Evolutionary conservation across 2,329 filamentous ascomycete species (phyloP).

Genomic region (Diplodia scrobiculata): DNA sequence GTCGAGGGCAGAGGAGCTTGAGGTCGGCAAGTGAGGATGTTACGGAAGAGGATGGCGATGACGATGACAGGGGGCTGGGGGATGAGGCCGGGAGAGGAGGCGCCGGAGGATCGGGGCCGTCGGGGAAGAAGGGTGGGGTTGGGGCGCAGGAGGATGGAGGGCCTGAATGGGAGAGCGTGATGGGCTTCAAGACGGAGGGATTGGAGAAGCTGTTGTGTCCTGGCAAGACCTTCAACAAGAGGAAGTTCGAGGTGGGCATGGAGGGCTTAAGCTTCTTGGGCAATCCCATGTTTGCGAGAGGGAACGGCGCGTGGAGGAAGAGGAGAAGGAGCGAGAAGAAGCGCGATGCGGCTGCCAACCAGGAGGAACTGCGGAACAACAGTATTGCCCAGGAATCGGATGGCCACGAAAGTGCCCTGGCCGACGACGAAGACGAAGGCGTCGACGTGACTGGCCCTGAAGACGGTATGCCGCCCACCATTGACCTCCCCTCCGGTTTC

Average conservation of each 20-base stretch:
- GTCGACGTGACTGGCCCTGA: conserved; percentile 31
- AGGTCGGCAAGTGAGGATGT: conserved; percentile 33
- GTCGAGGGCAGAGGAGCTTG: too few species aligned
- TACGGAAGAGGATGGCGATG: conserved; percentile 43
- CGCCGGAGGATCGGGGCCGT: conserved; percentile 28
- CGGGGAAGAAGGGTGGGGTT: conserved; percentile 30
- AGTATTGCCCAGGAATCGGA: not conserved
- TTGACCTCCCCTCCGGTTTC: conserved; percentile 43
- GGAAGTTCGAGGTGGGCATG: conserved; percentile 46
- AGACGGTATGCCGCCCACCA: conserved; percentile 32
- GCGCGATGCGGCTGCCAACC: conserved; percentile 24
- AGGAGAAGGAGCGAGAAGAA: conserved; percentile 34
- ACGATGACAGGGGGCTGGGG: conserved; percentile 37
- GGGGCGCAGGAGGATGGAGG: conserved; percentile 37
- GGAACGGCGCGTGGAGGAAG: conserved; percentile 48
- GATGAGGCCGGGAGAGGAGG: conserved; percentile 28
- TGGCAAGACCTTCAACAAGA: conserved; percentile 44
- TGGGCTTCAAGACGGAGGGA: conserved; percentile 46
- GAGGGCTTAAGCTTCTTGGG: conserved; percentile 47
- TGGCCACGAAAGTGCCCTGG: conserved; percentile 2
- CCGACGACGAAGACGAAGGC: conserved; percentile 31
- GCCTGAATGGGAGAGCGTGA: conserved; percentile 44
- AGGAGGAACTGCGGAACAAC: not conserved
- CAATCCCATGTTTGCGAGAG: conserved; percentile 48
- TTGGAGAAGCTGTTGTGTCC: conserved; percentile 47